Base-by-base conservation (phyloP, 768 basidiomycete species). In the Boletellus ananas region DNA sequence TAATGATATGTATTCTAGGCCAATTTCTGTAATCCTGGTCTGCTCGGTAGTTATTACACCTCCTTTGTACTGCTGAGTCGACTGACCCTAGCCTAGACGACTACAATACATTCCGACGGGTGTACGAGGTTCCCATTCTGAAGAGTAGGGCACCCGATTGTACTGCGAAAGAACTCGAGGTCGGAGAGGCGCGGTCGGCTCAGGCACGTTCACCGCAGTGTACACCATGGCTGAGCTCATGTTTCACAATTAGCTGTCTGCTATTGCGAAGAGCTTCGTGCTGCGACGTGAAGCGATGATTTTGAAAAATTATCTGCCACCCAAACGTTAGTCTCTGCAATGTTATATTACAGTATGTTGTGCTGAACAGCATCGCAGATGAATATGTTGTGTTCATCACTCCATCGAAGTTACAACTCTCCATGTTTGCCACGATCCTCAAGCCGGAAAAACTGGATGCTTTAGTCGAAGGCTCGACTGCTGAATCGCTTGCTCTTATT, bases 371-470 rank as follows among this genome's bases (percentile, higher is more conserved):
- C 16, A 23, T 37, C 9, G 8, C 55, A 98, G 95, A 90, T 63
- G 96, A 99, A 82, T 97, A 95, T 63, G 88, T 95, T n/a, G 84
- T 98, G n/a, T 98, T 98, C 66, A 77, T 96, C 27, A 84, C 84
- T 6, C 95, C 96, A 0, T 94, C 93, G 1, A 43, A 70, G n/a
- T 70, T 96, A 16, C 95, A 99, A 59, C 67, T 90, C 6, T 73
- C 79, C 12, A 85, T 98, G 59, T 92, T 94, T 60, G 71, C 75
- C 10, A 82, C 77, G 37, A 83, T 97, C 11, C 78, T 99, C 7
- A 75, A 81, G 25, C 83, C 85, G 0, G 81, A 84, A 44, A 81
- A 81, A 50, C 67, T 94, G 23, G 81, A 85, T 52, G 76, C 79
- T 43, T 70, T 94, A 6, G 78, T 86, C 23, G 77, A 84, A 56